Conservation (phyloP, 352 stramenopile genomes). For the Stramenopiles sp. region DNA sequence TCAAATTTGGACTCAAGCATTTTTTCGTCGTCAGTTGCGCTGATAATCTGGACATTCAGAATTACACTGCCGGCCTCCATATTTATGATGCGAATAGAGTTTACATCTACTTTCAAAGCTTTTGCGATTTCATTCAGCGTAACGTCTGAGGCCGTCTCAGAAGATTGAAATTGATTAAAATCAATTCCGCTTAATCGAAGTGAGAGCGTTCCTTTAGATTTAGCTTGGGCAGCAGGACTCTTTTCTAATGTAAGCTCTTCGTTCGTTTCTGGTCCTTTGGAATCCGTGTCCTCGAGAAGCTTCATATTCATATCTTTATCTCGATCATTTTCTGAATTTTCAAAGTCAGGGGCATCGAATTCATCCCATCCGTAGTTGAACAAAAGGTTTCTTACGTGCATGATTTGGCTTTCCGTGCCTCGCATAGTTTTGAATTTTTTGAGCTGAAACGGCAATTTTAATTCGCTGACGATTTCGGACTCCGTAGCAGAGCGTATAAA, state of each 20-base stretch:
- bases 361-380: not conserved
- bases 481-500: not conserved
- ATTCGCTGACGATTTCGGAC: not conserved
- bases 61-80: not conserved
- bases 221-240: not conserved
- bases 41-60: not conserved
- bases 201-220: not conserved
- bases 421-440: not conserved
- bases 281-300: not conserved
- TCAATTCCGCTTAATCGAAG: not conserved
- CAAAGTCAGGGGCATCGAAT: not conserved
- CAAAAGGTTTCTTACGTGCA: not conserved
- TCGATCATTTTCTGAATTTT: not conserved
- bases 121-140: not conserved
- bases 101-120: not conserved
- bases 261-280: not conserved
- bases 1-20: not conserved
- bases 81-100: not conserved
- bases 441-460: not conserved
- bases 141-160: not conserved
- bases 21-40: not conserved
- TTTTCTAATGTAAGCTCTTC: not conserved
- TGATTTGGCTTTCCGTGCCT: not conserved
- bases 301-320: not conserved
- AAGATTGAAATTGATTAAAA: not conserved